These are phyloP conservation scores for Firmiana major DNA, from an alignment of 345 rosid species.

Conservation along the genomic window DNA sequence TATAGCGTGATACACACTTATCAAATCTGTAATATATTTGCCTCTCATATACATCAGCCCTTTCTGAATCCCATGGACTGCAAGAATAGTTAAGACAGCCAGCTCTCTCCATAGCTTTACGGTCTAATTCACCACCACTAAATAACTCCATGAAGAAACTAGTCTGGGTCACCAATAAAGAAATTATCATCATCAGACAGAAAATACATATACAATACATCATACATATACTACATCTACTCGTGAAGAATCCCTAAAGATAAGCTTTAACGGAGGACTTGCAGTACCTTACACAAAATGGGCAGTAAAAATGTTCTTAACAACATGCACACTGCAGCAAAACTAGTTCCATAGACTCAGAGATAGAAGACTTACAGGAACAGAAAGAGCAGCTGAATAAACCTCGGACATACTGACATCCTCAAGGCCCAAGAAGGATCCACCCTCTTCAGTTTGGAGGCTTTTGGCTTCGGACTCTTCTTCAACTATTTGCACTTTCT, in stretches of 20 bases:
- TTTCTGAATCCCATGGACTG: constrained; percentile 93
- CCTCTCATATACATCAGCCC: constrained; percentile 68
- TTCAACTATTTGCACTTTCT: constrained; percentile 86
- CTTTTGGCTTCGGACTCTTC: constrained; percentile 78
- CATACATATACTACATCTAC: background rate
- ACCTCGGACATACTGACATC: constrained; percentile 84
- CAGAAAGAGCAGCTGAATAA: constrained; percentile 52
- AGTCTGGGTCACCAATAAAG: constrained; percentile 39
- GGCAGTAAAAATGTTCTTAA: background rate
- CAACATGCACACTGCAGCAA: background rate
- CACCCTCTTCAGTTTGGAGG: constrained; percentile 75
- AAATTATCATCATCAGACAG: constrained; percentile 10
- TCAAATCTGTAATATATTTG: constrained; percentile 81
- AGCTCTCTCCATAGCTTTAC: constrained; percentile 79
- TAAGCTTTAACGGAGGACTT: background rate
- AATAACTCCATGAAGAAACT: constrained; percentile 74
- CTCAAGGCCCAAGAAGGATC: constrained; percentile 75
- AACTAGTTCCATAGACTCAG: background rate
- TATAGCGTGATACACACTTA: constrained; percentile 64
- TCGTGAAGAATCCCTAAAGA: background rate
- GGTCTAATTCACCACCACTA: constrained; percentile 79
- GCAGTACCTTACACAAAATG: background rate
- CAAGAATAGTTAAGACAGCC: constrained; percentile 82
- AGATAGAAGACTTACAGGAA: constrained; percentile 57
- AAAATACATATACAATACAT: background rate